Evolutionary conservation across 2,329 filamentous ascomycete species (phyloP), one percentile per base, ranked within the genome.

Genomic region (Trichoderma koningiopsis): DNA sequence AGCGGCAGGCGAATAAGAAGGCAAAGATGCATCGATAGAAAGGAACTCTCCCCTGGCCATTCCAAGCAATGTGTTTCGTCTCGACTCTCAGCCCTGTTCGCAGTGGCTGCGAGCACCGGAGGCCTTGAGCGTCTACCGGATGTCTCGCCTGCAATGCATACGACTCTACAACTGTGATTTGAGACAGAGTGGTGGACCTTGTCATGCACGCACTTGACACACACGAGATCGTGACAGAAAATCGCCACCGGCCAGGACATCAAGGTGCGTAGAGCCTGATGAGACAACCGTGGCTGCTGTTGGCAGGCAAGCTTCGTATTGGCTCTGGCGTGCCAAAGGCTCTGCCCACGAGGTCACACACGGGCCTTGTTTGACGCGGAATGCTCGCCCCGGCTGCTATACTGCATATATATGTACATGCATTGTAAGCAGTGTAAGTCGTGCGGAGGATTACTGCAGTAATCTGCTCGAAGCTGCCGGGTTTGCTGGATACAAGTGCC

Each of bases 221-320:
- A 22, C 47, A 11, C 43, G 19, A 29, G 22, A 60, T 52, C 40
- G n/a, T 52, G 40, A 62, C 19, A 14, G 59, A 2, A 27, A 49
- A 35, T 10, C 40, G 40, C 37, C 43, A 22, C 59, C 59, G 24
- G 40, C n/a, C 5, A 43, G 40, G 59, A 35, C 59, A 62, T 52
- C 59, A 52, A 52, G 59, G 59, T 62, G 59, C 43, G 14, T 31
- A 35, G 19, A 62, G 59, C 40, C 19, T 47, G 59, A 35, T 52
- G 40, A 29, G 24, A 53, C 22, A 24, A 5, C 13, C 22, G 19
- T 29, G 27, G 13, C 52, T 8, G 27, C 24, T 29, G 27, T 55
- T 19, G 5, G 27, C 27, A 29, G 7, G 8, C 4, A 8, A 10
- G 52, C 19, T 55, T 10, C 24, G 5, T 29, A 29, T 29, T 29